Evolutionary conservation across 192 early-diverging fungal genomes (phyloP), one percentile per base, ranked within the genome.

Genomic region (Podochytrium sp.): DNA sequence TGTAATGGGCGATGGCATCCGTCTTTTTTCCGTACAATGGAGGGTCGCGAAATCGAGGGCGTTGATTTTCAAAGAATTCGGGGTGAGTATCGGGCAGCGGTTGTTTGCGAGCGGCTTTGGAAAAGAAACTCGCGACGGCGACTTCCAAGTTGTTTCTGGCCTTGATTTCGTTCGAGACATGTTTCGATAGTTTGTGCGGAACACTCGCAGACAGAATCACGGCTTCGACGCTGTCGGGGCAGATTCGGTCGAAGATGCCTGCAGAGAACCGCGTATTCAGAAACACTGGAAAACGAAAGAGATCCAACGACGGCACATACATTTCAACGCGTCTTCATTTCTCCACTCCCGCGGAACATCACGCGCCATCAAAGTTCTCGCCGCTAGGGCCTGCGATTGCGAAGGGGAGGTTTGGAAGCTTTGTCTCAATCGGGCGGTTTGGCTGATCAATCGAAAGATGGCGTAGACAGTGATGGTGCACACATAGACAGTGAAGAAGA

Each of bases 281-380:
- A 92, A 71, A 5, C 84, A 78, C 12, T 83, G 77, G 53, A 91
- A 92, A 65, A n/a, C n/a, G n/a, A n/a, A n/a, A n/a, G n/a, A n/a
- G 77, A 61, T n/a, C n/a, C n/a, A n/a, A n/a, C n/a, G n/a, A 58
- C 84, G 75, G 61, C 91, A 92, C 51, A 90, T 70, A 25, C 77
- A 39, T 35, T 50, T 73, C n/a, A 94, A 76, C 3, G 81, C 47
- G 34, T 81, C 58, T 16, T 82, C 72, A 33, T 66, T 50, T 70
- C 83, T 55, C 32, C 91, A 73, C 23, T 83, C 77, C 2, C 76
- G 43, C 6, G 95, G 92, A 27, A 96, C 83, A n/a, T 87, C 83
- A 0, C 86, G 80, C 10, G 92, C 86, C 43, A 92, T 83, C 2
- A 95, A 79, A 2, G 92, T 92, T 32, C 85, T 84, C 1, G 90